Evolutionary conservation across 768 basidiomycete genomes (phyloP).

Genomic region (Lentinula detonsa): DNA sequence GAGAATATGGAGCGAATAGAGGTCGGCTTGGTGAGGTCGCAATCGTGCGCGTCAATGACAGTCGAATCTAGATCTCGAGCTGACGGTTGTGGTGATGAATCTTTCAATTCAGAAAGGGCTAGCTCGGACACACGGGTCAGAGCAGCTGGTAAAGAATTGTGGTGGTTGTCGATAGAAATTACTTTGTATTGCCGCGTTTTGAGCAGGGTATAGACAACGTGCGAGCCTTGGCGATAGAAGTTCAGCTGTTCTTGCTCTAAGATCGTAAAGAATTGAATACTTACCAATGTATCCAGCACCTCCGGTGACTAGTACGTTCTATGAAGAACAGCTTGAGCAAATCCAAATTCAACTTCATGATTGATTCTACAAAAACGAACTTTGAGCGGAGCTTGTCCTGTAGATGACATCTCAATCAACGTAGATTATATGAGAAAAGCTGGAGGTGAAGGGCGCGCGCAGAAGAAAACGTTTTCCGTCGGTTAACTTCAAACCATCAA

Average conservation of each 20-base stretch:
- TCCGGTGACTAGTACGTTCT: constrained; percentile 69
- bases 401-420: constrained; percentile 41
- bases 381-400: constrained; percentile 65
- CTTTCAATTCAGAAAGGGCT: constrained; percentile 65
- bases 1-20: constrained; percentile 78
- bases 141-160: constrained; percentile 81
- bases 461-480: background rate
- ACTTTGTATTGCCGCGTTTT: constrained; percentile 88
- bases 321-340: too few species aligned
- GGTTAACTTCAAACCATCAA: background rate
- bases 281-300: constrained; percentile 89
- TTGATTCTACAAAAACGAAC: constrained; percentile 39
- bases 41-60: constrained; percentile 60
- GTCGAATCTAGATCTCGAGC: constrained; percentile 66
- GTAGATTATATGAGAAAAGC: background rate
- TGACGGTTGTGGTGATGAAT: constrained; percentile 29
- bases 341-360: constrained; percentile 7
- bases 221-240: constrained; percentile 65
- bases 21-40: constrained; percentile 70
- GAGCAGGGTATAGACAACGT: constrained; percentile 84
- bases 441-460: background rate
- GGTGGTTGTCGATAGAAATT: constrained; percentile 90
- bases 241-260: background rate
- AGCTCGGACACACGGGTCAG: constrained; percentile 75
- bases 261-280: constrained; percentile 10